Evolutionary conservation across 257 asterid species (phyloP).

Genomic region (Nicotiana paniculata): DNA sequence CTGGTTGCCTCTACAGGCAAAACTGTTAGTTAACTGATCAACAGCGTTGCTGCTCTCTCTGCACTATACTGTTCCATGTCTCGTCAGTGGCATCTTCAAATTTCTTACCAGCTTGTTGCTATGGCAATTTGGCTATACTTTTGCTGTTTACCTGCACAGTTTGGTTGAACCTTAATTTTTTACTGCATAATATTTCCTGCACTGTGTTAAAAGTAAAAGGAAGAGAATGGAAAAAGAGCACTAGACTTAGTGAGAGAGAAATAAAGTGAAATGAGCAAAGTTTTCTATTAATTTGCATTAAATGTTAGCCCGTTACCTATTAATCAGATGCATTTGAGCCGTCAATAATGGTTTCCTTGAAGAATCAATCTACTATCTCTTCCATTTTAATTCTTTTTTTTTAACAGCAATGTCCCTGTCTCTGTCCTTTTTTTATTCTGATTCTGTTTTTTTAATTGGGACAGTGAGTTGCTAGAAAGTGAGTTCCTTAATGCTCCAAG

Average conservation of each 20-base stretch:
- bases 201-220: neutral
- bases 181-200: neutral
- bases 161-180: neutral
- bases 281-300: neutral
- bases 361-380: neutral
- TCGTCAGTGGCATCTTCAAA: neutral
- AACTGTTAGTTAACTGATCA: neutral
- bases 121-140: neutral
- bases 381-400: neutral
- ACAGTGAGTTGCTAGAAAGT: constrained; percentile 85
- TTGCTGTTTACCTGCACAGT: neutral
- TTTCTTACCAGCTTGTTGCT: neutral
- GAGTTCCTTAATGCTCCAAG: constrained; percentile 80
- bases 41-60: neutral
- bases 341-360: neutral
- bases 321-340: neutral
- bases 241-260: neutral
- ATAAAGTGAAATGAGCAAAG: neutral
- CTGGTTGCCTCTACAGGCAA: neutral
- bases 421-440: neutral
- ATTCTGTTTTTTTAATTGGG: constrained; percentile 3
- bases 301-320: neutral
- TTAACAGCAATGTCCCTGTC: neutral
- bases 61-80: neutral
- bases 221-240: neutral